A percentile compares a stretch with the other conserved stretches of the same genome.
phyloP scores from a whole-genome alignment of 2,329 filamentous ascomycete genomes.

The Paecilomyces sp. region DNA sequence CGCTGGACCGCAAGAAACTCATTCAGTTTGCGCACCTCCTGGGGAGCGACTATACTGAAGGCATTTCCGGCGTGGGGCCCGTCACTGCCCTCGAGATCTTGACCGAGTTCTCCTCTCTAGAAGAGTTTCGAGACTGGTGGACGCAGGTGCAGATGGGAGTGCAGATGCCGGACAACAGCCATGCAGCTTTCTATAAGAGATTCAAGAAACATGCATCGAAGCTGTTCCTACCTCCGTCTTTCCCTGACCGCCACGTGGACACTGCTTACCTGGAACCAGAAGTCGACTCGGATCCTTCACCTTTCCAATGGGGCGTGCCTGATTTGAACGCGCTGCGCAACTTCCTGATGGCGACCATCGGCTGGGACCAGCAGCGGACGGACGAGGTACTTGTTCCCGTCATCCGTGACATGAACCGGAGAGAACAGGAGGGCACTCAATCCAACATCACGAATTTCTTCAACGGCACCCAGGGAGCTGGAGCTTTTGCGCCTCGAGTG shows the following conservation, averaged over 20 bases:
- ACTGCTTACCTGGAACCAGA: slow-evolving; percentile 81
- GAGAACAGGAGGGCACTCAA: slow-evolving; percentile 85
- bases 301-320: slow-evolving; percentile 92
- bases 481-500: slow-evolving; percentile 65
- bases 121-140: slow-evolving; percentile 87
- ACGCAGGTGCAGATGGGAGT: slow-evolving; percentile 65
- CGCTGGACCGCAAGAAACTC: slow-evolving; percentile 75
- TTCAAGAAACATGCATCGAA: slow-evolving; percentile 80
- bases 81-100: slow-evolving; percentile 93
- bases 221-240: slow-evolving; percentile 73
- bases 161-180: slow-evolving; percentile 49
- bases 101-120: slow-evolving; percentile 71
- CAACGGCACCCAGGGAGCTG: slow-evolving; percentile 52
- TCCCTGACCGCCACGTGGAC: slow-evolving; percentile 71
- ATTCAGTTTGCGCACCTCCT: slow-evolving; percentile 86
- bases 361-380: slow-evolving; percentile 84
- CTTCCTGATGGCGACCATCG: slow-evolving; percentile 87
- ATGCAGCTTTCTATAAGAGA: slow-evolving; percentile 68
- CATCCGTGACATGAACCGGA: slow-evolving; percentile 86
- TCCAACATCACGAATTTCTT: slow-evolving; percentile 95
- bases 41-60: slow-evolving; percentile 92
- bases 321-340: slow-evolving; percentile 77
- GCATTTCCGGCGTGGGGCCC: slow-evolving; percentile 81
- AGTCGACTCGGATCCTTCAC: slow-evolving; percentile 69
- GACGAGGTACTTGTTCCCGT: slow-evolving; percentile 95